Conservation (phyloP, 768 basidiomycete genomes). For the Agrocybe chaxingu region DNA sequence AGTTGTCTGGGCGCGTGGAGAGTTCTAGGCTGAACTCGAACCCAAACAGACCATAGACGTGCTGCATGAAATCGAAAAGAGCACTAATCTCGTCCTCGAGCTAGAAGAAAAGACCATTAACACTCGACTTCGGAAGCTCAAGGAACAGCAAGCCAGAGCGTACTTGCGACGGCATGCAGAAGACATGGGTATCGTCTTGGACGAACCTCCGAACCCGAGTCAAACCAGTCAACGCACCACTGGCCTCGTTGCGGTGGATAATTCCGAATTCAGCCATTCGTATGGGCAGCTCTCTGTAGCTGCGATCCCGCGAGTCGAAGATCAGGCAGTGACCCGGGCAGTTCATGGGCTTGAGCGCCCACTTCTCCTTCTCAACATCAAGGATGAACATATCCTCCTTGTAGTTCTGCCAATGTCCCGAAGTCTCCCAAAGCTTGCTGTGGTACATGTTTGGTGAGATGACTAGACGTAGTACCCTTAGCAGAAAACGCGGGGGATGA, state of each 20-base stretch:
- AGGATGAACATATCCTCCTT: constrained; percentile 97
- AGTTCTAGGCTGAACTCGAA: constrained; percentile 93
- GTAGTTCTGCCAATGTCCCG: constrained; percentile 98
- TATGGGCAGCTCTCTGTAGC: constrained; percentile 93
- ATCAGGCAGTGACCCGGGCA: constrained; percentile 97
- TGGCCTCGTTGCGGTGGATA: constrained; percentile 94
- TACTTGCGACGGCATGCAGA: constrained; percentile 93
- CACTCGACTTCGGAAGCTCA: not conserved
- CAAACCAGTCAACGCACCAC: constrained; percentile 88
- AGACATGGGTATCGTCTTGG: constrained; percentile 98
- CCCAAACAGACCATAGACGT: constrained; percentile 91
- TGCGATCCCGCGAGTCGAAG: constrained; percentile 91
- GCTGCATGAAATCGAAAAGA: constrained; percentile 93
- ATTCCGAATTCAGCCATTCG: constrained; percentile 99
- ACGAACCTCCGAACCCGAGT: constrained; percentile 93
- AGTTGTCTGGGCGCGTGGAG: constrained; percentile 95
- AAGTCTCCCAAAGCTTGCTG: constrained; percentile 95
- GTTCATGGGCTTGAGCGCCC: constrained; percentile 98
- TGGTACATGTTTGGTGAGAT: constrained; percentile 98
- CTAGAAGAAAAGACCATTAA: constrained; percentile 30
- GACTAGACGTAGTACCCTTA: constrained; percentile 42
- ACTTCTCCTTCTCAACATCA: constrained; percentile 93
- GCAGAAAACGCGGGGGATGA: not conserved
- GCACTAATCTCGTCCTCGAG: constrained; percentile 83
- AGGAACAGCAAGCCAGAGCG: constrained; percentile 7